A percentile compares a stretch with the other conserved stretches of the same genome.
Evolutionary conservation across 257 asterid genomes (phyloP).

Genomic region (Scutellaria barbata): DNA sequence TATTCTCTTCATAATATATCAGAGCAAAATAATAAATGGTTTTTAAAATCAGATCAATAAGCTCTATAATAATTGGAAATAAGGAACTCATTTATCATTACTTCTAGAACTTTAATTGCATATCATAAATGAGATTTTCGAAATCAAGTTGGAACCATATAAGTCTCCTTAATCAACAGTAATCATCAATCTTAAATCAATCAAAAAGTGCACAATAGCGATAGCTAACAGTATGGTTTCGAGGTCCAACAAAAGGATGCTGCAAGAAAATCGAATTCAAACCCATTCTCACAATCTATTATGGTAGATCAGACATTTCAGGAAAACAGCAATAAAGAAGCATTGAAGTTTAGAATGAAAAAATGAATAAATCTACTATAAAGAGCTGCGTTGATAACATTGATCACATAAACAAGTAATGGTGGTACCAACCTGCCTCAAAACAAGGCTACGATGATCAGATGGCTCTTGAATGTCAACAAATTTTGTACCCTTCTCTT

Average conservation of each 20-base stretch:
- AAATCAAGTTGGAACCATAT: constrained; percentile 5
- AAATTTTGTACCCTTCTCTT: constrained; percentile 38
- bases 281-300: not conserved
- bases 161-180: constrained; percentile 5
- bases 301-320: not conserved
- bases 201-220: not conserved
- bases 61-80: not conserved
- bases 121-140: not conserved
- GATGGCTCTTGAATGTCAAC: constrained; percentile 73
- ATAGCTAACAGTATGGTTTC: no score
- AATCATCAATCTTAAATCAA: constrained; percentile 17
- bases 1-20: not conserved
- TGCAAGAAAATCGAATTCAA: no score
- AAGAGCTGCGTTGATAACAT: not conserved
- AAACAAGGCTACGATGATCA: constrained; percentile 66
- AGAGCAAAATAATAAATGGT: not conserved
- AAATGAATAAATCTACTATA: not conserved
- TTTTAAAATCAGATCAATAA: not conserved
- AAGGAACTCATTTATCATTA: not conserved
- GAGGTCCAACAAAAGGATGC: no score
- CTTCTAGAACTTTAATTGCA: no score
- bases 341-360: no score
- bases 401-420: not conserved
- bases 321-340: not conserved
- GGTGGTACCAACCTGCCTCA: constrained; percentile 62